Evolutionary conservation across 805 yeast species (phyloP).

Genomic region (Wickerhamomyces bovis): DNA sequence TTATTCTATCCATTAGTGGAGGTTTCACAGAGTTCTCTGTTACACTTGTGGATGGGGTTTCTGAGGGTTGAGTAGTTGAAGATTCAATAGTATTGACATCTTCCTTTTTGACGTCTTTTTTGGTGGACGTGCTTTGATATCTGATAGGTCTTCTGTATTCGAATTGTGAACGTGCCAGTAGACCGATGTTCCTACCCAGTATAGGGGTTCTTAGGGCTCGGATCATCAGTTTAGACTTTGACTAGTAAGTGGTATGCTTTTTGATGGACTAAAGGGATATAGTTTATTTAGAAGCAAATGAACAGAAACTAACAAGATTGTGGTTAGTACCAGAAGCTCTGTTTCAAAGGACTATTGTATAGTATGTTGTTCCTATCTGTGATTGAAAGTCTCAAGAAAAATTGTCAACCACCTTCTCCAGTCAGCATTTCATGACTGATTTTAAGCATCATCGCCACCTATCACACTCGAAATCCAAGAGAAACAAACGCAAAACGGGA

Average conservation of each 20-base stretch:
- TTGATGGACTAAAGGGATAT: background rate
- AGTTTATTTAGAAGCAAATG: no score
- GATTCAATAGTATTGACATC: background rate
- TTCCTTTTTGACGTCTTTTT: background rate
- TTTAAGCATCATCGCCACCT: background rate
- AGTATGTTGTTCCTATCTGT: background rate
- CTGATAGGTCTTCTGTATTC: background rate
- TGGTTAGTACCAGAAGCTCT: background rate
- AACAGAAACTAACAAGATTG: background rate
- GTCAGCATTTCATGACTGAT: background rate
- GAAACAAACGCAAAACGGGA: background rate
- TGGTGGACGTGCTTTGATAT: conserved; percentile 1
- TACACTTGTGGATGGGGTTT: background rate
- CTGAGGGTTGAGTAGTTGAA: background rate
- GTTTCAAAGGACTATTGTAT: no score
- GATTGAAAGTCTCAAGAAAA: no score
- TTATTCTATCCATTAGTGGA: conserved; percentile 75
- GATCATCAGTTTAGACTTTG: background rate
- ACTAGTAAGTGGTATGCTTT: no score
- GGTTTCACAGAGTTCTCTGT: conserved; percentile 30
- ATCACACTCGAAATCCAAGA: background rate
- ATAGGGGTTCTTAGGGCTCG: background rate
- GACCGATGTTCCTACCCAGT: background rate
- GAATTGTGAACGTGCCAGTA: background rate
- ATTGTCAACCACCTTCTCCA: no score